phyloP scores from a whole-genome alignment of 768 basidiomycete species.

The Tricholoma hemisulphureum region DNA sequence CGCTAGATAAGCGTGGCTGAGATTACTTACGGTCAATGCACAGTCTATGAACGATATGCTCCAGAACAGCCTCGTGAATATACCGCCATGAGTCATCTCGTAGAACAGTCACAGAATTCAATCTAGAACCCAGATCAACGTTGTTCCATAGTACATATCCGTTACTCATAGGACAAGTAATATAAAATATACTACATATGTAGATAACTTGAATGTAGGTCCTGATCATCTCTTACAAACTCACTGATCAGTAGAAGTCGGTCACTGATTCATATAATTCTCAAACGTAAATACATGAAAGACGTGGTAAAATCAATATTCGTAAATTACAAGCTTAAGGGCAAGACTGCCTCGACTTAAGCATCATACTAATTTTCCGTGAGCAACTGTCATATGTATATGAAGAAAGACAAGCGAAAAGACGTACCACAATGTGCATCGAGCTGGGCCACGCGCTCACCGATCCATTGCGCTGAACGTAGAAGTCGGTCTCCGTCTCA shows the following conservation, averaged over 20 bases:
- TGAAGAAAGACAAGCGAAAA: not conserved
- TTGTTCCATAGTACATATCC: too few species aligned
- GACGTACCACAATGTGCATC: slow-evolving; percentile 32
- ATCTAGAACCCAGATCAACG: not conserved
- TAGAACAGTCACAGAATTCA: not conserved
- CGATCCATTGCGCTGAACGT: slow-evolving; percentile 32
- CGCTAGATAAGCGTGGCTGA: slow-evolving; percentile 65
- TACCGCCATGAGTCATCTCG: slow-evolving; percentile 13
- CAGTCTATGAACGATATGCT: slow-evolving; percentile 60
- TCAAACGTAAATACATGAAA: too few species aligned
- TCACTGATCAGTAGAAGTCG: too few species aligned
- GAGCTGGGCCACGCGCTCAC: slow-evolving; percentile 38
- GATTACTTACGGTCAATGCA: slow-evolving; percentile 53
- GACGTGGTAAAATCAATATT: too few species aligned
- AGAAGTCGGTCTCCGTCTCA: slow-evolving; percentile 38
- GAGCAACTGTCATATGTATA: not conserved
- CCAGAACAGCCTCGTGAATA: slow-evolving; percentile 43
- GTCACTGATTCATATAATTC: too few species aligned
- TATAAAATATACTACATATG: too few species aligned
- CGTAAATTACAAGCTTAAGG: too few species aligned
- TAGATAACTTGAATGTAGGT: too few species aligned
- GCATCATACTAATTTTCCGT: not conserved
- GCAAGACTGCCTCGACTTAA: too few species aligned
- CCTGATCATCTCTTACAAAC: too few species aligned
- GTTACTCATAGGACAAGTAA: too few species aligned